phyloP scores from a whole-genome alignment of 1,284 basidiomycete genomes.

The Erythrobasidium hasegawianum region DNA sequence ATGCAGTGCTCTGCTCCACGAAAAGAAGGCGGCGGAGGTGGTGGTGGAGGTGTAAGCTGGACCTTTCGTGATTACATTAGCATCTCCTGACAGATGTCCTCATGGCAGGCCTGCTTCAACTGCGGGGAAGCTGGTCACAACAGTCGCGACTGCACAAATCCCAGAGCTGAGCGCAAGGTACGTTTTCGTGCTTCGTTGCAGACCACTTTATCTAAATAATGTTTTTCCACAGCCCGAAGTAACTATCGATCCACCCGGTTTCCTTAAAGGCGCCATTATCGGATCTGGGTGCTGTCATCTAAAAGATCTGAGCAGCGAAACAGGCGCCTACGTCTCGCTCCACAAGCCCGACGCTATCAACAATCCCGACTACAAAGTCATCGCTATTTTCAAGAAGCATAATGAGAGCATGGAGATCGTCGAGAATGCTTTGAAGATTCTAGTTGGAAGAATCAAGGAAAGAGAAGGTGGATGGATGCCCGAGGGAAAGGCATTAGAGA shows the following conservation, averaged over 20 bases:
- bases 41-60: background rate
- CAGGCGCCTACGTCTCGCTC: background rate
- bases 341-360: background rate
- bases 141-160: background rate
- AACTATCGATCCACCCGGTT: background rate
- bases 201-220: background rate
- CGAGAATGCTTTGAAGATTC: background rate
- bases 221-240: background rate
- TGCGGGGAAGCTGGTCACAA: background rate
- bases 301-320: background rate
- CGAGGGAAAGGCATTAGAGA: background rate
- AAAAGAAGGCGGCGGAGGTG: background rate
- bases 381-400: slow-evolving; percentile 1
- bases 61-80: background rate
- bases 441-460: background rate
- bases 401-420: background rate
- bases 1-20: too few species aligned
- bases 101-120: background rate
- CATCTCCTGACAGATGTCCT: background rate
- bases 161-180: background rate
- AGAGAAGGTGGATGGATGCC: background rate
- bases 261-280: background rate
- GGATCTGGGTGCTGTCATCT: background rate
- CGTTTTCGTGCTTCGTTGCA: background rate
- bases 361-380: background rate